A percentile compares a stretch with the other conserved stretches of the same genome.
These are phyloP conservation scores for Chamaenerion angustifolium DNA, from an alignment of 345 rosid genomes.

Conservation along the genomic window DNA sequence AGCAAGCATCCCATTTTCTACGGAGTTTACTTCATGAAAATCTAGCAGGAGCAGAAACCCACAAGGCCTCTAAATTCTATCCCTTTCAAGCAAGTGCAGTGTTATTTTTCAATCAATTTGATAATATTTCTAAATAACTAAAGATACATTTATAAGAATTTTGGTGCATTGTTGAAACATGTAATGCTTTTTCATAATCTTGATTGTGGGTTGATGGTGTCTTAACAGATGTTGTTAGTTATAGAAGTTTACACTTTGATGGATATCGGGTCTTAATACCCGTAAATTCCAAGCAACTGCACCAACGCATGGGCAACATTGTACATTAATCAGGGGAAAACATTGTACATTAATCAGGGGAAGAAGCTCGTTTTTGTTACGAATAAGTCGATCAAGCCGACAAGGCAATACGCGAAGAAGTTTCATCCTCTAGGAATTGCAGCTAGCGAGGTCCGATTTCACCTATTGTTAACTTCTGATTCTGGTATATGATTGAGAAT, in stretches of 20 bases:
- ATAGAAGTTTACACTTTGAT: too few relatives aligned
- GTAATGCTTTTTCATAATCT: too few relatives aligned
- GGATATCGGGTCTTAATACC: too few relatives aligned
- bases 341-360: slow-evolving; percentile 46
- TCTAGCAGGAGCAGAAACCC: slow-evolving; percentile 25
- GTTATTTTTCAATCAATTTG: background rate
- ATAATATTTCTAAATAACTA: too few relatives aligned
- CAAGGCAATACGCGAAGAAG: slow-evolving; percentile 56
- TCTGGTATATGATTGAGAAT: background rate
- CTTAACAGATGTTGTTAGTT: too few relatives aligned
- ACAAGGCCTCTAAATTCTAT: slow-evolving; percentile 60
- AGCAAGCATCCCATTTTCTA: slow-evolving; percentile 79
- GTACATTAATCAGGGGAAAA: too few relatives aligned
- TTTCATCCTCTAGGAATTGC: slow-evolving; percentile 61
- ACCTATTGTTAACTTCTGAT: background rate
- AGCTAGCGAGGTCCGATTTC: slow-evolving; percentile 43
- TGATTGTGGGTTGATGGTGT: too few relatives aligned
- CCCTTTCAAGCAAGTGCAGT: slow-evolving; percentile 60
- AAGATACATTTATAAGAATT: background rate
- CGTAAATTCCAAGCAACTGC: too few relatives aligned
- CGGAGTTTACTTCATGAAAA: slow-evolving; percentile 45
- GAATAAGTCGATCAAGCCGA: slow-evolving; percentile 66
- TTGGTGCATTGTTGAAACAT: too few relatives aligned
- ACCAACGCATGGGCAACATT: too few relatives aligned
- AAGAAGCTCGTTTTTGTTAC: slow-evolving; percentile 79